phyloP scores from a whole-genome alignment of 352 stramenopile species.

The Hyaloperonospora arabidopsidis region DNA sequence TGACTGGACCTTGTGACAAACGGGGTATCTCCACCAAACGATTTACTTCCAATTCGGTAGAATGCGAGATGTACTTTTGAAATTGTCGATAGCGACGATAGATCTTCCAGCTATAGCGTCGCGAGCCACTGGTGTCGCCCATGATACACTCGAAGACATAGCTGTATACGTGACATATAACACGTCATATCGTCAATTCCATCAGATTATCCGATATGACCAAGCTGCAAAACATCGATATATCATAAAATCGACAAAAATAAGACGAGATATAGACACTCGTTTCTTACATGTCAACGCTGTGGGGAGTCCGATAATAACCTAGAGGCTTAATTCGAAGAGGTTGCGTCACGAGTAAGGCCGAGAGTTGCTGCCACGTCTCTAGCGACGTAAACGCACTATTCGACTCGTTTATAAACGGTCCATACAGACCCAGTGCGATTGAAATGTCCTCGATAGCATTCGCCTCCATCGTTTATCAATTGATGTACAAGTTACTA shows the following conservation, averaged over 20 bases:
- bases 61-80: slow-evolving; percentile 62
- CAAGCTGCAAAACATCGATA: too few relatives aligned
- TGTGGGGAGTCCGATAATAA: slow-evolving; percentile 77
- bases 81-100: slow-evolving; percentile 83
- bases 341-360: slow-evolving; percentile 37
- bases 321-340: slow-evolving; percentile 53
- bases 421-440: slow-evolving; percentile 49
- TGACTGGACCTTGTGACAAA: slow-evolving; percentile 70
- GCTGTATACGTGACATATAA: slow-evolving; percentile 17
- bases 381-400: slow-evolving; percentile 54
- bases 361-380: slow-evolving; percentile 49
- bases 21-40: slow-evolving; percentile 39
- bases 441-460: slow-evolving; percentile 47
- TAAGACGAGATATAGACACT: too few relatives aligned
- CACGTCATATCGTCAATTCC: slow-evolving; percentile 3
- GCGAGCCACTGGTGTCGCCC: slow-evolving; percentile 5
- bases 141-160: slow-evolving; percentile 76
- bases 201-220: too few relatives aligned
- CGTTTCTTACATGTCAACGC: slow-evolving; percentile 60
- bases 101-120: slow-evolving; percentile 62
- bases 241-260: too few relatives aligned
- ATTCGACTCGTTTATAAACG: slow-evolving; percentile 58
- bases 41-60: slow-evolving; percentile 43
- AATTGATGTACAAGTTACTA: too few relatives aligned
- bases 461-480: slow-evolving; percentile 35